Evolutionary conservation across 306 rosid genomes (phyloP).

Genomic region (Prunus kanzakura): DNA sequence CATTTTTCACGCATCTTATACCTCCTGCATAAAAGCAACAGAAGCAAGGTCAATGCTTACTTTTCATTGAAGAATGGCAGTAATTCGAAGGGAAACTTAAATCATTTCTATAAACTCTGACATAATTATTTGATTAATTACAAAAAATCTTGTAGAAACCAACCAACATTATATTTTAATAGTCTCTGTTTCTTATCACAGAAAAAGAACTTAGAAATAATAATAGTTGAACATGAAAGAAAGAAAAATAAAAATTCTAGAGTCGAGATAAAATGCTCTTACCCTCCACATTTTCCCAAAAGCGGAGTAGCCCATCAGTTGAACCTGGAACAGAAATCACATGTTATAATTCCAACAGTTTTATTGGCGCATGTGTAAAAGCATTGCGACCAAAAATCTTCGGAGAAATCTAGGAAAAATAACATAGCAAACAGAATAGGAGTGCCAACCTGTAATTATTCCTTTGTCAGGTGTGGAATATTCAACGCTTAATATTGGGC

Average conservation of each 20-base stretch:
- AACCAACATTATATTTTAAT: background rate
- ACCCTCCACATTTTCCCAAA: slow-evolving; percentile 99
- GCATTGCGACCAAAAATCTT: background rate
- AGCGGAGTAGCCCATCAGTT: slow-evolving; percentile 86
- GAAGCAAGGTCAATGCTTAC: background rate
- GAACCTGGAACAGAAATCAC: slow-evolving; percentile 69
- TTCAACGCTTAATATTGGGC: slow-evolving; percentile 86
- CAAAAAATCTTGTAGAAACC: background rate
- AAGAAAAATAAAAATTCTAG: slow-evolving; percentile 10
- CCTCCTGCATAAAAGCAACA: slow-evolving; percentile 55
- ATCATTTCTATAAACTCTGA: background rate
- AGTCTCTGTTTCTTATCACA: background rate
- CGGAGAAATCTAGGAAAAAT: background rate
- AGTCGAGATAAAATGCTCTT: slow-evolving; percentile 29
- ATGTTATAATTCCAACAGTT: background rate
- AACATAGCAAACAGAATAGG: slow-evolving; percentile 15
- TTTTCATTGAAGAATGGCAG: background rate
- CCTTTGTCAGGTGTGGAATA: slow-evolving; percentile 90
- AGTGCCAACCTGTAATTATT: slow-evolving; percentile 65
- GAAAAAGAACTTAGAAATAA: background rate
- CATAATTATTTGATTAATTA: background rate
- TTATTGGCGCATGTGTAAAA: background rate
- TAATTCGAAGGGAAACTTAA: background rate
- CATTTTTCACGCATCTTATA: slow-evolving; percentile 82
- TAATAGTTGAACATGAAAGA: slow-evolving; percentile 14